A percentile compares a stretch with the other conserved stretches of the same genome.
Conservation (phyloP, 2,329 filamentous ascomycete species). For the Colletotrichum cereale region DNA sequence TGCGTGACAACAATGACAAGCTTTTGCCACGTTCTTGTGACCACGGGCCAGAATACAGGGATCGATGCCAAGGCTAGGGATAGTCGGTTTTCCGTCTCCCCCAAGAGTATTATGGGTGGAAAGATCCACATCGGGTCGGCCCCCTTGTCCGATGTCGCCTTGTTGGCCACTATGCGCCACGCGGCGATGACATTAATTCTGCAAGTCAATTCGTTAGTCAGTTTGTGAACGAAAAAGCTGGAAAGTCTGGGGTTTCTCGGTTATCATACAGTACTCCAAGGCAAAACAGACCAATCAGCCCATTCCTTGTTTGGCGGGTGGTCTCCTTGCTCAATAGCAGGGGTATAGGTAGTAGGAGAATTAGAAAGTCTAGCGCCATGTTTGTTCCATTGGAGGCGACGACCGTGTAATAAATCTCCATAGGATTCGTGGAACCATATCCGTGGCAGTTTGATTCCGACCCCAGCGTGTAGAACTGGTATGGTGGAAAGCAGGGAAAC, state of each 20-base stretch:
- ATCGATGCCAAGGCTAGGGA: constrained; percentile 22
- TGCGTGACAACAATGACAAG: constrained; percentile 16
- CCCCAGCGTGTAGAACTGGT: constrained; percentile 25
- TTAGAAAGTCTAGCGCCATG: constrained; percentile 27
- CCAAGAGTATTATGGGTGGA: constrained; percentile 14
- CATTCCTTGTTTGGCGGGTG: background rate
- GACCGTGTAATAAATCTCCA: constrained; percentile 14
- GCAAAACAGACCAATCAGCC: constrained; percentile 5
- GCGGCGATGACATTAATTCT: constrained; percentile 19
- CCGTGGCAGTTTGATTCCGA: constrained; percentile 21
- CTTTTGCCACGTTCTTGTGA: constrained; percentile 1
- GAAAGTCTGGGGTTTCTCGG: background rate
- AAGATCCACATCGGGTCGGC: constrained; percentile 14
- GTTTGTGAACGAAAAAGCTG: background rate
- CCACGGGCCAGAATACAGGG: constrained; percentile 28
- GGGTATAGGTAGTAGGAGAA: constrained; percentile 26
- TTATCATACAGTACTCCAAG: constrained; percentile 18
- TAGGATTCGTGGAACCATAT: constrained; percentile 20
- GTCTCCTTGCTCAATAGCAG: constrained; percentile 4
- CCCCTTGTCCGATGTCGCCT: background rate
- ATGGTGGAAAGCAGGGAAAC: constrained; percentile 28
- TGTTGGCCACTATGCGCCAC: constrained; percentile 25
- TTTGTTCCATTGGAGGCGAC: constrained; percentile 20
- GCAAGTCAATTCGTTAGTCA: background rate
- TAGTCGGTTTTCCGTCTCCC: constrained; percentile 23